Base-by-base conservation (phyloP, 2,329 filamentous ascomycete species). In the Davidsoniella eucalypti region DNA sequence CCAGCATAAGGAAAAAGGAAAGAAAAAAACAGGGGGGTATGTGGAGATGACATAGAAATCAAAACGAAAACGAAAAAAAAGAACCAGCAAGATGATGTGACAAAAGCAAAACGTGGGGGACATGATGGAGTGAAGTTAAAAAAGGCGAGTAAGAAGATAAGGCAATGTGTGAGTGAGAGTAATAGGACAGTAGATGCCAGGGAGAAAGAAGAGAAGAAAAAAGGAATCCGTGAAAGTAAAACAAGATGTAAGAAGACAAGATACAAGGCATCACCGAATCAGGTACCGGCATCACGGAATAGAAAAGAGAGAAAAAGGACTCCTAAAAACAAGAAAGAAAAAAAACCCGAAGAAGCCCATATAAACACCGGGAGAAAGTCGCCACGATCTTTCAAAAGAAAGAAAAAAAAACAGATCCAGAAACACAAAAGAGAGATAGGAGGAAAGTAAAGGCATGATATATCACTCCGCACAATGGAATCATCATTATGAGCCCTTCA, bases 231-330 rank as follows among this genome's bases (percentile, higher is more conserved):
- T 36, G 17, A 17, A 50, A 44, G 33, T 38, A 29, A 52, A 18
- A 36, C 39, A n/a, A 17, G 18, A 29, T 17, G 18, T 17, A 40
- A 49, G 23, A 43, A 29, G 9, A 53, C 44, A 43, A 49, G 39
- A 50, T 37, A 41, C 21, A 29, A 7, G 54, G 49, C 44, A 56
- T 57, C 59, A 60, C 23, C 25, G 38, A 42, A 29, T 44, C 18
- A 12, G 25, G 37, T 14, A 38, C 8, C 18, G 26, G 17, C 25
- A 41, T 44, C 54, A 53, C 49, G 47, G 47, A 49, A 52, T 49
- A 44, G 39, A 40, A 29, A 40, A 25, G 21, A 29, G 36, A 25
- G 21, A 37, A 47, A 37, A 42, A 21, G 25, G 29, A 44, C 45
- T 39, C 40, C 38, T 45, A 41, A 18, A 51, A 39, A 12, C 14